Evolutionary conservation across 306 rosid genomes (phyloP), one percentile per base, ranked within the genome.

Genomic region (Medicago lupulina): DNA sequence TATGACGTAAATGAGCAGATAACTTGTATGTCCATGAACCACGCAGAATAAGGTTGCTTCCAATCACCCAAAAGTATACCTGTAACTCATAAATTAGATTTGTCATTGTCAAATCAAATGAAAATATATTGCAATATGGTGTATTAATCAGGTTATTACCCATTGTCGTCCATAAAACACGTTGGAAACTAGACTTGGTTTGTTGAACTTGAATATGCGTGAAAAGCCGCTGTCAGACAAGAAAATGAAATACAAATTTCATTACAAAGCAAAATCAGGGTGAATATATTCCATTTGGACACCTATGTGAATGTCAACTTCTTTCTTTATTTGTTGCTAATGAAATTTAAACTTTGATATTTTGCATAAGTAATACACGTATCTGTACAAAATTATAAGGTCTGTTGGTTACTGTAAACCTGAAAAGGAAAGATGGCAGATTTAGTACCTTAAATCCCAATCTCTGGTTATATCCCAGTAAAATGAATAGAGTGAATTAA

Each of bases 391-490:
- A 40, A 51, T 17, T 43, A 72, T 17, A 44, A 79, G 21, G 53
- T 7, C 11, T 41, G 58, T 31, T 31, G 51, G 58, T 21, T 50
- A 41, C 53, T 53, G 40, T 9, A 40, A 75, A 73, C 50, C 38
- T 66, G 25, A 76, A 55, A 28, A 59, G 76, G 76, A 74, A 76
- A 70, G 71, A 36, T 64, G 38, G 54, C 39, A 72, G 71, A 39
- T 58, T 59, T 16, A 44, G 76, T 87, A 96, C 99, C 98, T 92
- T 87, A 92, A 76, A 89, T 92, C 98, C 99, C 99, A 96, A 88
- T 96, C 99, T 79, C 94, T 88, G 66, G 95, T 96, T 78, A 96
- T 87, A 72, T 96, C 99, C 99, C 98, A 92, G 90, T 96, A 96
- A 84, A 96, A 96, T 34, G 99, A 96, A 85, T 96, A 96, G 72